Base-by-base conservation (phyloP, 306 rosid species). In the Biancaea sappan region DNA sequence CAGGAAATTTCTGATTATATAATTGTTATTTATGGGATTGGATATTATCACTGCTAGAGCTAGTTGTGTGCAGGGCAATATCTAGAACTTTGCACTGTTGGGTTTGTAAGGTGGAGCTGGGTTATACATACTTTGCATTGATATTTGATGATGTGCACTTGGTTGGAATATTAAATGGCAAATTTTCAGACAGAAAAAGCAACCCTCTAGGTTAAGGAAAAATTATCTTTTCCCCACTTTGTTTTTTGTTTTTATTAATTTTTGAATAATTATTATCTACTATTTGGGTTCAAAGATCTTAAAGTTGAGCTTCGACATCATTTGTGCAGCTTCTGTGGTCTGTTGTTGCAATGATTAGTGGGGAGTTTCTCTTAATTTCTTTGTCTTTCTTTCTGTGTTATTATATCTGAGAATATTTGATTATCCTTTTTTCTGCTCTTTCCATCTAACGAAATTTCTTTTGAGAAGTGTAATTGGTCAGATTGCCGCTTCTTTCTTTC, bases 71-170 rank as follows among this genome's bases (percentile, higher is more conserved):
- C 37, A 0, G 37, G 37, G 37, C 37, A 34, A 34, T 34, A 34
- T 34, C 37, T 34, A 3, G 37, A 34, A 34, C 6, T 34, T 34
- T 8, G 4, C 37, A 34, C 7, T 34, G 37, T 34, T 34, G 37
- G 6, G 37, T 34, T 34, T 34, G 37, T 34, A 34, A 34, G 37
- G 37, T 4, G 6, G 37, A 34, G 37, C 7, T 2, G 37, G 37
- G 6, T 34, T 34, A 8, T 34, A 4, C 34, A 31, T 31, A 31
- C 25, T 50, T 50, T 76, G 66, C 47, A 29, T 59, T 66, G 66
- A 29, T 56, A 58, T 65, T 58, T 51, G 57, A 63, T 75, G 35
- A 64, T 66, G 69, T 71, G n/a, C 38, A 71, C 57, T 37, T 71
- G 56, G 52, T 58, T 76, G 60, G 60, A 25, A 64, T 14, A 54